Base-by-base conservation (phyloP, 2,329 filamentous ascomycete genomes). In the Alternaria panax region DNA sequence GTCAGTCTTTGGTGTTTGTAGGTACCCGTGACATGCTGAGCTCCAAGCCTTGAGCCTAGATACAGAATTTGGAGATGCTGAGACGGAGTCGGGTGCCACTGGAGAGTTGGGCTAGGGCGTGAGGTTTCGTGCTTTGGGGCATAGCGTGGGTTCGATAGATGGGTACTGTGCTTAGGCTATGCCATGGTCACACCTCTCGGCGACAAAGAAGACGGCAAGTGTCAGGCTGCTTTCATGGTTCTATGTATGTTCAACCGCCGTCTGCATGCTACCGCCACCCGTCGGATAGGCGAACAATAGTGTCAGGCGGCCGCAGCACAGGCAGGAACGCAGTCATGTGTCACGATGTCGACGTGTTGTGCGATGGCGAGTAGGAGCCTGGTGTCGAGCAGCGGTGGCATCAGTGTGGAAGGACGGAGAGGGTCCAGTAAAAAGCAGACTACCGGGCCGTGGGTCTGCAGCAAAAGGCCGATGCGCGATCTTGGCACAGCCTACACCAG, bases 401-500 rank as follows among this genome's bases (percentile, higher is more conserved):
- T 22, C 18, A 32, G 22, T 30, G 36, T 41, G 22, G 38, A 43
- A 36, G 22, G 20, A 48, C 28, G 18, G 28, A 52, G 12, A 50
- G 56, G 56, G 56, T 54, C 56, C 51, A 24, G 30, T 25, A 28
- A 28, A 41, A 52, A 45, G 48, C 48, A 52, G 28, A 36, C 47
- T 52, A 45, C 32, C 50, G 50, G 50, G 40, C 41, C 20, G 32
- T 32, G 46, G 41, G 32, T 43, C 32, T 54, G 50, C 32, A 56
- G 30, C 25, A 27, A 20, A 25, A 41, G 32, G 50, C 50, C 27
- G 41, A 24, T 51, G 41, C 12, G 16, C n/a, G 28, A 7, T 46
- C 57, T 59, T 59, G 57, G 57, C 57, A 27, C 38, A 7, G 5
- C 54, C 48, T 47, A 32, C 48, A 50, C 32, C 50, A 12, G 47